phyloP scores from a whole-genome alignment of 1,284 basidiomycete genomes.

The Ustilago lituana region DNA sequence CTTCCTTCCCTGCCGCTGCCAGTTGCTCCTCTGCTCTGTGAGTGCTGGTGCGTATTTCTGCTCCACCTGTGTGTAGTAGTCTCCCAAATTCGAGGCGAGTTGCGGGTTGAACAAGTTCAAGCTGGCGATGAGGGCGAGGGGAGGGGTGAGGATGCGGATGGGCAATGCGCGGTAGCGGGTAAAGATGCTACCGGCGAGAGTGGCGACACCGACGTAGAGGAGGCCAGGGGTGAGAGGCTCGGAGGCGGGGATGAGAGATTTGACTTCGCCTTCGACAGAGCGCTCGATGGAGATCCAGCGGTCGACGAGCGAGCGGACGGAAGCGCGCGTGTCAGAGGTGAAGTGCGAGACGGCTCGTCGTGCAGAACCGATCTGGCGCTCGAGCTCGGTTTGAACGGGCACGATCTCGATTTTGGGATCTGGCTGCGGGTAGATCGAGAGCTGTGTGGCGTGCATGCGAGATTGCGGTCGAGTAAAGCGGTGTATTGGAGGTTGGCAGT shows the following conservation, averaged over 20 bases:
- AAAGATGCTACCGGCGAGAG: slow-evolving; percentile 85
- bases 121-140: slow-evolving; percentile 53
- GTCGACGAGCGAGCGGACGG: slow-evolving; percentile 41
- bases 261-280: slow-evolving; percentile 72
- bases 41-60: slow-evolving; percentile 39
- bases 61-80: slow-evolving; percentile 58
- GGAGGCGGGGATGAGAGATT: slow-evolving; percentile 79
- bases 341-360: slow-evolving; percentile 43
- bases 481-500: neutral
- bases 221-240: slow-evolving; percentile 83
- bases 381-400: slow-evolving; percentile 57
- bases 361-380: slow-evolving; percentile 54
- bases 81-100: slow-evolving; percentile 53
- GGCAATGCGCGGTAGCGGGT: slow-evolving; percentile 75
- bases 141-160: slow-evolving; percentile 63
- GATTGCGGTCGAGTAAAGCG: neutral
- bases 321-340: slow-evolving; percentile 30
- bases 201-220: slow-evolving; percentile 78
- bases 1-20: slow-evolving; percentile 8
- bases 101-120: slow-evolving; percentile 65
- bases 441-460: slow-evolving; percentile 9
- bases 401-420: slow-evolving; percentile 47
- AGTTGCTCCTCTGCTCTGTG: slow-evolving; percentile 38
- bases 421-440: slow-evolving; percentile 54
- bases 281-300: slow-evolving; percentile 61